A percentile compares a stretch with the other conserved stretches of the same genome.
These are phyloP conservation scores for Mortierella hygrophila DNA, from an alignment of 192 early-diverging fungal genomes.

Conservation along the genomic window DNA sequence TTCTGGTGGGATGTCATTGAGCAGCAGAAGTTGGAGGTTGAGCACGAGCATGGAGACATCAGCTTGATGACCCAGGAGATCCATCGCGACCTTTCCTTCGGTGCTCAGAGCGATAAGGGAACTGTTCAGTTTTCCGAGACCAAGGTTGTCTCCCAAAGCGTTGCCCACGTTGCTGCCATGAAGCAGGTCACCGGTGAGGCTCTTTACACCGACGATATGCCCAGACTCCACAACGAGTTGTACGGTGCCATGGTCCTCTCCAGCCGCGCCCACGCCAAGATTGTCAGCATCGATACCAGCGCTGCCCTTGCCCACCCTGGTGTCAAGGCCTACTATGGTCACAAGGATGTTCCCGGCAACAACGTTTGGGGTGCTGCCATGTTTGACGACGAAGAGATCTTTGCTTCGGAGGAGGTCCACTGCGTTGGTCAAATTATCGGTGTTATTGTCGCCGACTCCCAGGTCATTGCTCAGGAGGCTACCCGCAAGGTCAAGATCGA, in stretches of 20 bases:
- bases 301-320: conserved; percentile 72
- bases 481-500: conserved; percentile 76
- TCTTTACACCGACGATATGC: conserved; percentile 87
- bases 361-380: conserved; percentile 69
- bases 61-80: conserved; percentile 57
- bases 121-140: conserved; percentile 54
- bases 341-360: conserved; percentile 77
- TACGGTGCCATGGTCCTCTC: conserved; percentile 79
- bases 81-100: conserved; percentile 59
- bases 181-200: conserved; percentile 91
- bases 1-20: conserved; percentile 74
- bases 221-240: conserved; percentile 74
- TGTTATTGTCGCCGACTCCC: conserved; percentile 80
- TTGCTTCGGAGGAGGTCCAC: conserved; percentile 76
- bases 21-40: conserved; percentile 28
- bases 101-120: conserved; percentile 65
- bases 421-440: conserved; percentile 84
- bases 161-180: conserved; percentile 81
- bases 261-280: conserved; percentile 74
- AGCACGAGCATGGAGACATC: conserved; percentile 45
- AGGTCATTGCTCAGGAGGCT: conserved; percentile 75
- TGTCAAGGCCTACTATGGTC: conserved; percentile 75
- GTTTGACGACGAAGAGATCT: conserved; percentile 84
- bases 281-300: conserved; percentile 71
- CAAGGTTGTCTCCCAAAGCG: conserved; percentile 48